phyloP scores from a whole-genome alignment of 169 alveolate species.

The Cryptosporidium parvum region DNA sequence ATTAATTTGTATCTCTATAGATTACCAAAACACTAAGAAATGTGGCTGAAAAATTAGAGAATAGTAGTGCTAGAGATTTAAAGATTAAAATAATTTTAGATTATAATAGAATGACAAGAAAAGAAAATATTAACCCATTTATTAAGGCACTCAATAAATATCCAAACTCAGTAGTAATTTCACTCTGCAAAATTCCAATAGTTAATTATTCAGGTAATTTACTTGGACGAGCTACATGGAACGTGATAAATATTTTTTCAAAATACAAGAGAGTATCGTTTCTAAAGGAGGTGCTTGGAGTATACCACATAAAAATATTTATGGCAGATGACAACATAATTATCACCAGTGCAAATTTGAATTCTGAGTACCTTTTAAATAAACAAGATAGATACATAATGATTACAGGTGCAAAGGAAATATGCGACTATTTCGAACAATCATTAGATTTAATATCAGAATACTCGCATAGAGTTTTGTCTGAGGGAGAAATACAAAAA shows the following conservation, averaged over 20 bases:
- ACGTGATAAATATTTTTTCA: not conserved
- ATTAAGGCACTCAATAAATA: not conserved
- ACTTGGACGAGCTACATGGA: not conserved
- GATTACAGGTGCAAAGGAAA: conserved; percentile 6
- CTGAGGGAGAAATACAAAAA: not conserved
- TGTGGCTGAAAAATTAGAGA: not conserved
- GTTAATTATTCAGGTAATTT: not conserved
- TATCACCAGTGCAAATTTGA: conserved; percentile 52
- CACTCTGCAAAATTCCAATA: conserved; percentile 38
- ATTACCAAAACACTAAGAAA: not conserved
- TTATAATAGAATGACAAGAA: conserved; percentile 33
- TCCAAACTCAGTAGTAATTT: conserved; percentile 13
- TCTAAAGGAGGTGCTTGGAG: conserved; percentile 60
- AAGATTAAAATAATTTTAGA: conserved; percentile 42
- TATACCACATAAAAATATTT: conserved; percentile 56
- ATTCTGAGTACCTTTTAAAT: conserved; percentile 19
- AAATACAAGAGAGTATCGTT: not conserved
- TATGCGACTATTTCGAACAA: conserved; percentile 49
- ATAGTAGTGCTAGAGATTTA: not conserved
- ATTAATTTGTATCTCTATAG: not conserved
- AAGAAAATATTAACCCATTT: not conserved
- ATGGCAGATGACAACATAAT: conserved; percentile 52
- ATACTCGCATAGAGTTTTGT: conserved; percentile 25
- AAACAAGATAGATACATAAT: conserved; percentile 59
- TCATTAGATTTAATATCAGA: conserved; percentile 10